phyloP scores from a whole-genome alignment of 2,329 filamentous ascomycete genomes.

The Aspergillus tanneri region DNA sequence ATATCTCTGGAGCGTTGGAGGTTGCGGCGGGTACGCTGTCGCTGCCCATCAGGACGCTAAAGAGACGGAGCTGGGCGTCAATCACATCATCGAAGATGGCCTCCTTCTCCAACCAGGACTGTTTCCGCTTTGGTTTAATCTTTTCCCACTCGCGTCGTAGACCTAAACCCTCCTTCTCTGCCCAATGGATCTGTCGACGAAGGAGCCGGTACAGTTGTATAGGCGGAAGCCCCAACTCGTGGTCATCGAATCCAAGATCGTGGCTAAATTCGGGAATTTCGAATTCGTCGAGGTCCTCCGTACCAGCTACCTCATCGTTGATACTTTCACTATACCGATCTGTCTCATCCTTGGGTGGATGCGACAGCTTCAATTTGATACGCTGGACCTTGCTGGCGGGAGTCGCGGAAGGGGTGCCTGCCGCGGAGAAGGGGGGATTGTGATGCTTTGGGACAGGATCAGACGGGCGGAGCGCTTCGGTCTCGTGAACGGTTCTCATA shows the following conservation, averaged over 20 bases:
- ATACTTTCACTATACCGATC: conserved; percentile 30
- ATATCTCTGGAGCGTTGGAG: conserved; percentile 20
- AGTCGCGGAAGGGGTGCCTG: conserved; percentile 29
- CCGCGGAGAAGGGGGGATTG: conserved; percentile 26
- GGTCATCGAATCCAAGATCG: conserved; percentile 45
- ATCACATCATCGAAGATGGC: conserved; percentile 45
- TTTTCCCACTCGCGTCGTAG: conserved; percentile 43
- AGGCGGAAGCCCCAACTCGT: conserved; percentile 44
- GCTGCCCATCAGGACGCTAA: conserved; percentile 28
- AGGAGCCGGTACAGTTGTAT: conserved; percentile 47
- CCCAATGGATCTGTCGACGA: conserved; percentile 50
- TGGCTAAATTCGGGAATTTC: conserved; percentile 40
- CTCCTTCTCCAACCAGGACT: conserved; percentile 45
- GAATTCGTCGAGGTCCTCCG: conserved; percentile 38
- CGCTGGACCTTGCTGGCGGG: conserved; percentile 39
- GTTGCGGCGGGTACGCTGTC: conserved; percentile 13
- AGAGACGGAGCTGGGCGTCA: conserved; percentile 41
- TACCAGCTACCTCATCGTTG: conserved; percentile 28
- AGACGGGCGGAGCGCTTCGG: conserved; percentile 78
- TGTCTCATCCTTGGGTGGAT: conserved; percentile 34
- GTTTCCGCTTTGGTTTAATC: conserved; percentile 38
- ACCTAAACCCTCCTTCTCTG: conserved; percentile 42
- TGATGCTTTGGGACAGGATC: conserved; percentile 46
- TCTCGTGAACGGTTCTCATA: conserved; percentile 98
- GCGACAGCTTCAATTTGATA: conserved; percentile 44